phyloP scores from a whole-genome alignment of 2,329 filamentous ascomycete species.

The Neofusicoccum laricinum region DNA sequence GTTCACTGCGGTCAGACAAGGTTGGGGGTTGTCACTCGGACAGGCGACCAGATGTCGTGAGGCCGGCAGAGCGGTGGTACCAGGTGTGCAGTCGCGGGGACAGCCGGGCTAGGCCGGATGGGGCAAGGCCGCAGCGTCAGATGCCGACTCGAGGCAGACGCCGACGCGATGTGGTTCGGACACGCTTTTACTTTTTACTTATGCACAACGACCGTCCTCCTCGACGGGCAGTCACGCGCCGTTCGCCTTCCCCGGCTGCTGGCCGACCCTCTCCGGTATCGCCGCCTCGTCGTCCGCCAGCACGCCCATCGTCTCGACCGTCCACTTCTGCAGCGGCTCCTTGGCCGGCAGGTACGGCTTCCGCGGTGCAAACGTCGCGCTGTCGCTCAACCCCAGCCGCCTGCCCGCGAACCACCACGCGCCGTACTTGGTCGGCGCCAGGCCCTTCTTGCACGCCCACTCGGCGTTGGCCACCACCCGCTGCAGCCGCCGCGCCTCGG shows the following conservation, averaged over 20 bases:
- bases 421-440: constrained; percentile 48
- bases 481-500: constrained; percentile 42
- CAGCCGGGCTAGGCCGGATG: too few species aligned
- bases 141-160: too few species aligned
- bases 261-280: background rate
- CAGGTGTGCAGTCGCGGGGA: too few species aligned
- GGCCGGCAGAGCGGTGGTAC: too few species aligned
- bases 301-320: constrained; percentile 40
- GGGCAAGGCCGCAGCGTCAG: too few species aligned
- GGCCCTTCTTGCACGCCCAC: constrained; percentile 51
- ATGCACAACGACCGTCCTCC: too few species aligned
- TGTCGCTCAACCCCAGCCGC: constrained; percentile 35
- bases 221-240: too few species aligned
- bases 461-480: constrained; percentile 47
- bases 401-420: constrained; percentile 44
- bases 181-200: too few species aligned
- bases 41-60: too few species aligned
- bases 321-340: constrained; percentile 43
- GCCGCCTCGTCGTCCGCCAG: constrained; percentile 25
- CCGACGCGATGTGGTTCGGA: too few species aligned
- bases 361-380: constrained; percentile 41
- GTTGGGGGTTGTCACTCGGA: too few species aligned
- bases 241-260: background rate
- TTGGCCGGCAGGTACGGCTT: constrained; percentile 42
- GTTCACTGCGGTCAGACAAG: too few species aligned